Evolutionary conservation across 2,329 filamentous ascomycete genomes (phyloP), one percentile per base, ranked within the genome.

Genomic region (Trichoderma asperellum): DNA sequence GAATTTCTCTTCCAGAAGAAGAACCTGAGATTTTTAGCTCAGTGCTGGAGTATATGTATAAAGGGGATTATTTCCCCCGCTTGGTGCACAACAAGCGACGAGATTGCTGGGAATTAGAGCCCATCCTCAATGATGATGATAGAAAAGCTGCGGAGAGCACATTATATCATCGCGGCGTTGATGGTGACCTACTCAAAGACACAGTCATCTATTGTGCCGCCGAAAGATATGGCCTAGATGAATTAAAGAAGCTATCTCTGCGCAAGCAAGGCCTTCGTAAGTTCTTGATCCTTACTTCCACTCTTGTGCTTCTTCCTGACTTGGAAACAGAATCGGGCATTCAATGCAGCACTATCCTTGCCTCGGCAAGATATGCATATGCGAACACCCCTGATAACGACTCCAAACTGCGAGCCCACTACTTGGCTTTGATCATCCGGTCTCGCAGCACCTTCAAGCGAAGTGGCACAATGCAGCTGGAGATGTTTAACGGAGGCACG

Each of bases 391-490:
- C 94, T 3, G 93, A 97, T 77, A 92, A 86, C 27, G 94, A 97
- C 83, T 95, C 92, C n/a, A 94, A 94, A 80, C 86, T 97, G 66
- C 88, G 94, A 70, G 93, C 93, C 29, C 94, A 97, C 80, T 97
- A 97, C 75, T 89, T 97, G 47, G 93, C 94, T 21, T 88, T 97
- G 77, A 97, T 97, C 81, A 96, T 97, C 77, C 90, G 94, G 73
- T 93, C 91, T 75, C 88, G 94, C 73, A 87, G 88, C 77, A 97
- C 93, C 2, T 97, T 97, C 82, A 97, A 97, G 85, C 87, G 93
- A 68, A 97, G 93, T 80, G 93, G 94, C 67, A 97, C 94, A 4
- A 97, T 97, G 94, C 94, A 97, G 81, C 88, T 92, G 74, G 94
- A 97, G 83, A 97, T 97, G 94, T 92, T 92, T 79, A 88, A 89